Conservation (phyloP, 208 protist species). For the Trypanosoma scelopori region DNA sequence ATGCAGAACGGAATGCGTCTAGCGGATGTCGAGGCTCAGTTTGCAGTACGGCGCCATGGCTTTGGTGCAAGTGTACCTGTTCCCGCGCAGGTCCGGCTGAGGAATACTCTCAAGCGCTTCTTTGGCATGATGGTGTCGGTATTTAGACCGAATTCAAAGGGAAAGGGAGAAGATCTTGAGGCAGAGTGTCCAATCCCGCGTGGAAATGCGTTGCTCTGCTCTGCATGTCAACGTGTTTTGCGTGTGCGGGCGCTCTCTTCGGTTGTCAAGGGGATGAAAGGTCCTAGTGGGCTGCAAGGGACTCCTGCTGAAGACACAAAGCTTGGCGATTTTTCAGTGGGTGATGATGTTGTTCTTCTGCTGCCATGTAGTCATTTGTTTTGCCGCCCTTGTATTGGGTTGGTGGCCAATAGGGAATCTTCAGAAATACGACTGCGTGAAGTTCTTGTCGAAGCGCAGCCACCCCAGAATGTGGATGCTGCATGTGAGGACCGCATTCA, state of each 20-base stretch:
- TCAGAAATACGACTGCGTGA: neutral
- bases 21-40: constrained; percentile 27
- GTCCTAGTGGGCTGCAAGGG: neutral
- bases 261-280: constrained; percentile 19
- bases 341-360: constrained; percentile 36
- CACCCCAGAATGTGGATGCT: neutral
- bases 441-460: neutral
- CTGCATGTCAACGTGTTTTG: constrained; percentile 11
- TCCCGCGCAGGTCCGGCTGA: neutral
- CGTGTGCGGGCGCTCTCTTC: constrained; percentile 5
- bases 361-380: constrained; percentile 40
- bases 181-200: neutral
- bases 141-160: constrained; percentile 15
- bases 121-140: neutral
- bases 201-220: constrained; percentile 4
- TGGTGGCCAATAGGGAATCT: neutral
- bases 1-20: constrained; percentile 22
- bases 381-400: constrained; percentile 34
- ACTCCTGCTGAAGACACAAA: neutral
- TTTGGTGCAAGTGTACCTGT: constrained; percentile 31
- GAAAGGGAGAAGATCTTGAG: neutral
- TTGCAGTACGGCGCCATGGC: constrained; percentile 46
- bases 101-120: neutral
- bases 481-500: neutral
- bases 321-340: constrained; percentile 5